These are phyloP conservation scores for Pseudohalonectria lignicola DNA, from an alignment of 2,329 filamentous ascomycete genomes.

Conservation along the genomic window DNA sequence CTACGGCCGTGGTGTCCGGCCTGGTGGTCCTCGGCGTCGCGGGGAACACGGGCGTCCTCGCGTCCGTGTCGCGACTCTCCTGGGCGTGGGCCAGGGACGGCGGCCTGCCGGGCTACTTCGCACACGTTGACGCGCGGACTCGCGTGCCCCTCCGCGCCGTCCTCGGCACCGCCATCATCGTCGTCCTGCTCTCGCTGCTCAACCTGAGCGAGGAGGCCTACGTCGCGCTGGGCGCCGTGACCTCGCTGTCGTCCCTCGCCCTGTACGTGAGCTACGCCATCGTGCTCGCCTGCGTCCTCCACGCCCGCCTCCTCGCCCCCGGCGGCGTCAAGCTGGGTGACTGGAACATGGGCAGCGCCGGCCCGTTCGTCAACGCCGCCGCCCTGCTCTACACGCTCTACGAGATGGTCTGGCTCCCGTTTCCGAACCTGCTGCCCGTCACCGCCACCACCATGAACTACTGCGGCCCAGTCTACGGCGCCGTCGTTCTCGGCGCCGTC, in stretches of 20 bases:
- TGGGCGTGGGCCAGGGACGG: slow-evolving; percentile 38
- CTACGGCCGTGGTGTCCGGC: slow-evolving; percentile 26
- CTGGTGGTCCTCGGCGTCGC: too few relatives aligned
- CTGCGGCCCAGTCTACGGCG: not conserved
- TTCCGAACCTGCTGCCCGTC: slow-evolving; percentile 8
- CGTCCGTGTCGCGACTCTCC: too few relatives aligned
- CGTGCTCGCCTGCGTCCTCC: slow-evolving; percentile 6
- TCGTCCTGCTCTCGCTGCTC: slow-evolving; percentile 7
- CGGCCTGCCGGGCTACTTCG: slow-evolving; percentile 14
- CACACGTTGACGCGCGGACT: slow-evolving; percentile 15
- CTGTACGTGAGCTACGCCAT: slow-evolving; percentile 9
- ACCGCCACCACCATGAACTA: slow-evolving; percentile 10
- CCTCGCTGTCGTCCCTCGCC: slow-evolving; percentile 19
- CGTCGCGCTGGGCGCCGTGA: slow-evolving; percentile 24
- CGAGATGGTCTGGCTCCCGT: slow-evolving; percentile 6
- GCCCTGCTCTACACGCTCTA: slow-evolving; percentile 8
- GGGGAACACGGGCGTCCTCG: slow-evolving; percentile 28
- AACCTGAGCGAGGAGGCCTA: slow-evolving; percentile 24
- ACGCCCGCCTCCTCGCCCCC: slow-evolving; percentile 1
- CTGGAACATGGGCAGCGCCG: slow-evolving; percentile 7
- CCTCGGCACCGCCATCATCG: slow-evolving; percentile 17
- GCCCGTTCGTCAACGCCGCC: slow-evolving; percentile 5
- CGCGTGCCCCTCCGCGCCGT: slow-evolving; percentile 24
- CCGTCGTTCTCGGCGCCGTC: not conserved
- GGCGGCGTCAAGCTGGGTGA: not conserved